A percentile compares a stretch with the other conserved stretches of the same genome.
Conservation (phyloP, 345 rosid species). For the Arabidopsis arenosa region DNA sequence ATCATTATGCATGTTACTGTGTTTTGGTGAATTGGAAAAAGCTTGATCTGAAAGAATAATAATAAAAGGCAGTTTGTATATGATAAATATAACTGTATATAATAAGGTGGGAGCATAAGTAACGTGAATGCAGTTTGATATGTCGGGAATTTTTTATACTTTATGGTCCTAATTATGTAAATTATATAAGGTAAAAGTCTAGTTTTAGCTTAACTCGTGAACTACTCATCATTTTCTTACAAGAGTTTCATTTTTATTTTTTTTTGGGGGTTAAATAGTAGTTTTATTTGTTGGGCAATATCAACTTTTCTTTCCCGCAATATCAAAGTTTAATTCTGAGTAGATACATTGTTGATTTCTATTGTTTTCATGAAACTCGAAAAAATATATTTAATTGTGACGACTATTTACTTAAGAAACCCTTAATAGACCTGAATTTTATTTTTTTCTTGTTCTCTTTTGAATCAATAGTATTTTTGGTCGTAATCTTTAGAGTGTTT, state of each 20-base stretch:
- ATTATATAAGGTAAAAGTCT: conserved; percentile 28
- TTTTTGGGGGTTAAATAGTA: no score
- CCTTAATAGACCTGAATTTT: no score
- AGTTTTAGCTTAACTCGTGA: conserved; percentile 37
- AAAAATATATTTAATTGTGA: not conserved
- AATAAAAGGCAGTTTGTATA: conserved; percentile 30
- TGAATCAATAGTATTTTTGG: no score
- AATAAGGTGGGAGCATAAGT: conserved; percentile 44
- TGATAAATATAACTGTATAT: conserved; percentile 30
- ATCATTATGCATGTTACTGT: conserved; percentile 47
- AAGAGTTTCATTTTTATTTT: not conserved
- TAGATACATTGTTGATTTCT: no score
- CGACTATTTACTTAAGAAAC: no score
- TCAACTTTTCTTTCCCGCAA: no score
- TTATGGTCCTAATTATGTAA: conserved; percentile 23
- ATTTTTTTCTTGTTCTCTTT: no score
- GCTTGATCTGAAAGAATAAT: conserved; percentile 39
- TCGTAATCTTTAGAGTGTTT: no score
- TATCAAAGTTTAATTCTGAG: no score
- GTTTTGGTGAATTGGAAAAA: conserved; percentile 33
- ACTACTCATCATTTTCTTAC: conserved; percentile 24
- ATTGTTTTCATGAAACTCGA: no score
- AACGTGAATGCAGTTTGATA: conserved; percentile 47
- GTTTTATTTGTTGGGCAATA: no score
- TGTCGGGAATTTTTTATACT: conserved; percentile 38